These are phyloP conservation scores for Asclepias syriaca DNA, from an alignment of 257 asterid genomes.

Conservation along the genomic window DNA sequence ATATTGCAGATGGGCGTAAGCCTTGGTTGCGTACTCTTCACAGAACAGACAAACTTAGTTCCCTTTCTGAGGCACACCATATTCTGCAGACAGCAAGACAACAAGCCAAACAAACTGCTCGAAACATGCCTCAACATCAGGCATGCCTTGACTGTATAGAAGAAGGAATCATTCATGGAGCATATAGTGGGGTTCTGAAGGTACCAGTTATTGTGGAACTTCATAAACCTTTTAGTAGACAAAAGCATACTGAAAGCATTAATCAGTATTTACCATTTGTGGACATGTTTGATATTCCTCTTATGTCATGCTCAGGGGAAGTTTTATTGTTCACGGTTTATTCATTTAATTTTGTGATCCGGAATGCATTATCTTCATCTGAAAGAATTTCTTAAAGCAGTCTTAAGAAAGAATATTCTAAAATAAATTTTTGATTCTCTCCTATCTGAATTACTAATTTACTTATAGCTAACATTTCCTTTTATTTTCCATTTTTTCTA, in stretches of 20 bases:
- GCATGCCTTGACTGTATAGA: conserved; percentile 88
- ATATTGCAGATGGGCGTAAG: conserved; percentile 60
- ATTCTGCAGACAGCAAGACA: conserved; percentile 58
- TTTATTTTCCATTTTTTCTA: conserved; percentile 23
- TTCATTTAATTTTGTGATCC: not conserved
- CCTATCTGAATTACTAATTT: not conserved
- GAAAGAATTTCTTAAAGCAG: not conserved
- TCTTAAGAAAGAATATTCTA: not conserved
- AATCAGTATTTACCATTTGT: not conserved
- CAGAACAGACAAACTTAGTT: conserved; percentile 66
- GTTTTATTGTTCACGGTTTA: not conserved
- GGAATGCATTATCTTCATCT: not conserved
- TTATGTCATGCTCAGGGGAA: not conserved
- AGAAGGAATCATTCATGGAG: conserved; percentile 91
- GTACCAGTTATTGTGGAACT: conserved; percentile 33
- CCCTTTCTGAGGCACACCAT: conserved; percentile 62
- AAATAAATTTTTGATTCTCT: too few relatives aligned
- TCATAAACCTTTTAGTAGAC: conserved; percentile 9
- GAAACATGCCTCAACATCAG: conserved; percentile 82
- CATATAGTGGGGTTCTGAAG: conserved; percentile 80
- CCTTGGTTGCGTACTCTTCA: conserved; percentile 95
- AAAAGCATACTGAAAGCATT: not conserved
- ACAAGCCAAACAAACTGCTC: conserved; percentile 60
- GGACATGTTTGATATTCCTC: not conserved
- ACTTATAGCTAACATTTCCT: not conserved